These are phyloP conservation scores for Cardiospermum halicacabum DNA, from an alignment of 345 rosid species.

Conservation along the genomic window DNA sequence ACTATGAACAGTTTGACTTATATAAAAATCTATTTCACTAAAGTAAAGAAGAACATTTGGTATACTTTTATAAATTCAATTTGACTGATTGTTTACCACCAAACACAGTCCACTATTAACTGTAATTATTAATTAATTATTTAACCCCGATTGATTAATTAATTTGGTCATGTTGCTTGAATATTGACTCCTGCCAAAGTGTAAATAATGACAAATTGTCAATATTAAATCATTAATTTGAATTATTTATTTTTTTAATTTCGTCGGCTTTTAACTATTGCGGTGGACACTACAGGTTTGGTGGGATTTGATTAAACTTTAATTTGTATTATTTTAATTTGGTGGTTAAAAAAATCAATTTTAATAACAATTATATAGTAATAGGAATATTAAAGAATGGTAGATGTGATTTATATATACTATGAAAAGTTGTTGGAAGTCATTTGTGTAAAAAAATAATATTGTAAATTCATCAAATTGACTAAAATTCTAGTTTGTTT, in stretches of 20 bases:
- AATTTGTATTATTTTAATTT: background rate
- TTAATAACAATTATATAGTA: background rate
- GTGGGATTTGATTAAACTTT: background rate
- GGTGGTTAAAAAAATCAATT: background rate
- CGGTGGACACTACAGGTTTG: background rate
- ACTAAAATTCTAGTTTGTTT: too few species aligned
- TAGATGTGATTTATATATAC: background rate
- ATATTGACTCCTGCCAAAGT: conserved; percentile 10
- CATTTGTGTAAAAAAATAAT: too few species aligned
- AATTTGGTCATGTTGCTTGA: background rate
- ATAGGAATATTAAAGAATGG: background rate
- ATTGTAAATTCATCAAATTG: too few species aligned
- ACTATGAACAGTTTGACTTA: conserved; percentile 26
- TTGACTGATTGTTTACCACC: conserved; percentile 24
- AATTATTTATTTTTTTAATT: too few species aligned
- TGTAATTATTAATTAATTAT: too few species aligned
- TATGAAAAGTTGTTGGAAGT: background rate
- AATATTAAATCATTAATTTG: background rate
- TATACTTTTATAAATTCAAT: conserved; percentile 20
- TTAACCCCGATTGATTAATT: too few species aligned
- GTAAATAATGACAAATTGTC: background rate
- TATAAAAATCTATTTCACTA: conserved; percentile 13
- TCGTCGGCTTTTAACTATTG: too few species aligned
- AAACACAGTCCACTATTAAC: too few species aligned
- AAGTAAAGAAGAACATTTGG: background rate